Percentiles rank a stretch among this genome's conserved stretches.
Evolutionary conservation across 345 rosid genomes (phyloP).

Genomic region (Xanthoceras sorbifolium): DNA sequence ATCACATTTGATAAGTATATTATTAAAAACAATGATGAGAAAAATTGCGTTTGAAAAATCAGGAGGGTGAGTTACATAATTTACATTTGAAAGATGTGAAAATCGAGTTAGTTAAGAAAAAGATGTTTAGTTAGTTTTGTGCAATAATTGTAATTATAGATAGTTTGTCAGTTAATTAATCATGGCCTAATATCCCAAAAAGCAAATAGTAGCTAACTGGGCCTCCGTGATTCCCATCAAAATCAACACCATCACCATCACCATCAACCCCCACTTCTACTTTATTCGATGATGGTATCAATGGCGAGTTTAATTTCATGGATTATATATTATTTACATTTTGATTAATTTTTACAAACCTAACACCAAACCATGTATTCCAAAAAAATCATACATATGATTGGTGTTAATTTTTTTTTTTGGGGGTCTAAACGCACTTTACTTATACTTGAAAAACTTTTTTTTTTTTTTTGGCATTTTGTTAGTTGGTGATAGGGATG

Average conservation of each 20-base stretch:
- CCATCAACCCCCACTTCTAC: constrained; percentile 1
- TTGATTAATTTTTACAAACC: not conserved
- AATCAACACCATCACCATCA: constrained; percentile 13
- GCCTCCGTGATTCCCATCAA: not conserved
- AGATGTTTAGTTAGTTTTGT: not conserved
- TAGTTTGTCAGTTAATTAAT: not conserved
- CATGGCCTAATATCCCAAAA: constrained; percentile 8
- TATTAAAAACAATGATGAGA: not conserved
- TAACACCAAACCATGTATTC: constrained; percentile 2
- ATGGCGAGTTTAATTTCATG: not conserved
- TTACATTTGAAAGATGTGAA: constrained; percentile 1
- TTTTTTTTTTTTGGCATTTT: no score
- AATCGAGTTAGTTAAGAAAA: constrained; percentile 8
- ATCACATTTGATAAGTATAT: not conserved
- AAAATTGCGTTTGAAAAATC: not conserved
- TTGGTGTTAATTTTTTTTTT: not conserved
- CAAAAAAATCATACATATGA: no score
- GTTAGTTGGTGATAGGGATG: no score
- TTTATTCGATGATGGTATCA: not conserved
- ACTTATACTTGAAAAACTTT: no score
- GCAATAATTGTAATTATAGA: not conserved
- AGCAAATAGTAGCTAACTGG: not conserved
- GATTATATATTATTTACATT: constrained; percentile 1
- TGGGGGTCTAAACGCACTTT: not conserved
- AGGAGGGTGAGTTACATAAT: not conserved